phyloP scores from a whole-genome alignment of 2,329 filamentous ascomycete species.

The Phyllosticta capitalensis region DNA sequence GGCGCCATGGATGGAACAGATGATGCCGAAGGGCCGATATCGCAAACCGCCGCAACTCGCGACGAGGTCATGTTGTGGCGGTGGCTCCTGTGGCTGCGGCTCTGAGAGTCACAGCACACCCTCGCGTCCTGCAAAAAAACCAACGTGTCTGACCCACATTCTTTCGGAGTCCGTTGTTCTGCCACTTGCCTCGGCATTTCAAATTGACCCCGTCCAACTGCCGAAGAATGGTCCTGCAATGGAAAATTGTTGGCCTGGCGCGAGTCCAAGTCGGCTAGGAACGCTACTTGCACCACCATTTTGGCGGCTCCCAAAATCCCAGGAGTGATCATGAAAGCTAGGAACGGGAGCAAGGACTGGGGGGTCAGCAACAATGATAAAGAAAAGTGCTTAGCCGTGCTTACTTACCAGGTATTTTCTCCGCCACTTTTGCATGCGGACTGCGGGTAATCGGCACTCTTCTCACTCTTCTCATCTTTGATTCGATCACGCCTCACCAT shows the following conservation, averaged over 20 bases:
- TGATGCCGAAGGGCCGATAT: neutral
- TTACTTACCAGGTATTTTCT: neutral
- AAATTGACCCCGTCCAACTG: neutral
- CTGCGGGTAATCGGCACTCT: slow-evolving; percentile 7
- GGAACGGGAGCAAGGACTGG: neutral
- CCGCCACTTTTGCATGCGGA: neutral
- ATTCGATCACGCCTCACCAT: neutral
- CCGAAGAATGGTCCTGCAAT: neutral
- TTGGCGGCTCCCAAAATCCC: neutral
- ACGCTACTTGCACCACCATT: neutral
- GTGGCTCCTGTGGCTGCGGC: neutral
- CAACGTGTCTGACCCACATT: neutral
- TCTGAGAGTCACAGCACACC: neutral
- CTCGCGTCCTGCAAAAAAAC: neutral
- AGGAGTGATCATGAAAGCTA: neutral
- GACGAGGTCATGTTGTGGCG: neutral
- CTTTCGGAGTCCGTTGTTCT: neutral
- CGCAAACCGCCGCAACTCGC: neutral
- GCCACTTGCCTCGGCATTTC: neutral
- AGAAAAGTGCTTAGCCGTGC: neutral
- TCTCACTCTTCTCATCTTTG: neutral
- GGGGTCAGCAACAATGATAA: neutral
- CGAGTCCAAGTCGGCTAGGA: neutral
- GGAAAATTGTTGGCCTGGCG: neutral
- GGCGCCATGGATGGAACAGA: neutral